Base-by-base conservation (phyloP, 208 protist species). In the Vickermania ingenoplastis region DNA sequence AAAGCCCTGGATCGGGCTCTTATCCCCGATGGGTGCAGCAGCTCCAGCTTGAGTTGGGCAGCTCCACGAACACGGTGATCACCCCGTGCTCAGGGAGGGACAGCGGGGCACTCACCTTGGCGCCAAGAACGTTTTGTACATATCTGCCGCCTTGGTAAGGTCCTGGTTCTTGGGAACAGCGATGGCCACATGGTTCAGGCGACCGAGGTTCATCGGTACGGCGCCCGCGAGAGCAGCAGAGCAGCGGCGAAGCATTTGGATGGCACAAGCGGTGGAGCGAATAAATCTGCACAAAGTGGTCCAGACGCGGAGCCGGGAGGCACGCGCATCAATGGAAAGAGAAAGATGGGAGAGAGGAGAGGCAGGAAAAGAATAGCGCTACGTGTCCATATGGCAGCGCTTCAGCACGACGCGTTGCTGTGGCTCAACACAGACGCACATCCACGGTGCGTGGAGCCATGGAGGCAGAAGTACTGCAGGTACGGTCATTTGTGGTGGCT, bases 161-260 rank as follows among this genome's bases (percentile, higher is more conserved):
- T 62, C 30, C 21, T 65, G 65, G 41, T 80, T 69, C 30, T 91
- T 62, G 1, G 92, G 91, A 2, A 97, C 92, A 3, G 94, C 94
- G 55, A 97, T 96, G 4, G 94, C 94, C 21, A 97, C 85, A 55
- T 97, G 94, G 68, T 97, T 97, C n/a, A 97, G 77, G 50, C 71
- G 63, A n/a, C 94, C 92, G 1, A 96, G 45, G 27, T 75, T 67
- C 23, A 53, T 56, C 3, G 60, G 74, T 13, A 76, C 2, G 1
- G 56, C 64, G 14, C 26, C 31, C 11, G 59, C 22, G 45, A 58
- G 24, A 72, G 1, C 1, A 52, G 59, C 14, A 69, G 26, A 21
- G n/a, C 31, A 23, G 59, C 27, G 45, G 45, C 31, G 51, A 31
- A 73, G 31, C 69, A 64, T 11, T 7, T 17, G 36, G 36, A 48